Base-by-base conservation (phyloP, 768 basidiomycete genomes). In the Boletus tomentosulus region DNA sequence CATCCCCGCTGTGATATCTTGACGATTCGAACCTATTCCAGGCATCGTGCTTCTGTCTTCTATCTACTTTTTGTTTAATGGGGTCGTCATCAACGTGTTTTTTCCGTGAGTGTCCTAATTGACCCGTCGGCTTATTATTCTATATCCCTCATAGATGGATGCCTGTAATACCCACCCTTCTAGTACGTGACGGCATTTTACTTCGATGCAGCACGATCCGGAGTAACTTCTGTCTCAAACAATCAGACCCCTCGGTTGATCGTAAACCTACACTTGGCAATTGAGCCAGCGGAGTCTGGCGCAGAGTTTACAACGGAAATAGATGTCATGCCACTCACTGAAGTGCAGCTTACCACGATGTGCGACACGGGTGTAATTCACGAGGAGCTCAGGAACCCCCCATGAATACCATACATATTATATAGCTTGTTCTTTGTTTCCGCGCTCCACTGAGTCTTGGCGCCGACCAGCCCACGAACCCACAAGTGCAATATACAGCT, bases 231-330 rank as follows among this genome's bases (percentile, higher is more conserved):
- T 24, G 22, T 42, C 33, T 6, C 7, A 4, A 37, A 51, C 10
- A 19, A 22, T 45, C 46, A 63, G 62, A 56, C 62, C 8, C 35
- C 63, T n/a, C 63, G 57, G 28, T 52, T 63, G 1, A 62, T 65
- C 35, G 10, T 63, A 27, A 65, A 63, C 39, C 51, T 62, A 31
- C 63, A 53, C 31, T 56, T 46, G 51, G 51, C 53, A 7, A 46
- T 43, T n/a, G 46, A 59, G 39, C 52, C 48, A 19, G 33, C 39
- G 24, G 57, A 56, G 13, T 34, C 51, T 24, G 13, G 13, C n/a
- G 11, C 43, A 15, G 58, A 63, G 46, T n/a, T 60, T 13, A 63
- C 58, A 1, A 63, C 61, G 5, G 12, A 48, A 22, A 33, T 49
- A 0, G 37, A 45, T 5, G 22, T 7, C 9, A 28, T 48, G 27